Conservation (phyloP, 441 rosid species). For the Pelargonium myrrhifolium region DNA sequence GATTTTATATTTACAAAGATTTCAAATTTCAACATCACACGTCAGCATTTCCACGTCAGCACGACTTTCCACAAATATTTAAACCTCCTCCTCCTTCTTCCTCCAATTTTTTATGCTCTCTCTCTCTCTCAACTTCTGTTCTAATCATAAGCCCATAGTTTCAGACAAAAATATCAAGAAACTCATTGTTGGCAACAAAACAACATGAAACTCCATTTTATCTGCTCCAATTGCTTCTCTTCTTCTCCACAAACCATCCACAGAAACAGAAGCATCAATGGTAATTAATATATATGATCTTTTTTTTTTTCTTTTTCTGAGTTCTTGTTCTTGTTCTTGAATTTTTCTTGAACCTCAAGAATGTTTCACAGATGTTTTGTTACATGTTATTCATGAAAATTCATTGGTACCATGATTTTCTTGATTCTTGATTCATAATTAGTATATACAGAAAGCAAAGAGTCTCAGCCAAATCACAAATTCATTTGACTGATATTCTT, state of each 20-base stretch:
- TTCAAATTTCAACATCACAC: background rate
- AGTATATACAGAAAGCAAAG: background rate
- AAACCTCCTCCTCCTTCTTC: background rate
- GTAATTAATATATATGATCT: no score
- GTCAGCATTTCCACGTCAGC: background rate
- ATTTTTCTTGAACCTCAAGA: background rate
- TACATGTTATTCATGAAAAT: background rate
- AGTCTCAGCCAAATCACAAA: no score
- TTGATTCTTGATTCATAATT: conserved; percentile 2
- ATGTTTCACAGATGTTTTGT: background rate
- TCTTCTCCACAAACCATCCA: conserved; percentile 17
- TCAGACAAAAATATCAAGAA: background rate
- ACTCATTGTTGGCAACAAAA: background rate
- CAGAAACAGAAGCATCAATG: conserved; percentile 9
- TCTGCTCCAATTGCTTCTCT: conserved; percentile 23
- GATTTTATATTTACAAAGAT: background rate
- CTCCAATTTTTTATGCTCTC: background rate
- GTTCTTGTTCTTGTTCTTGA: background rate
- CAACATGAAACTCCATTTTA: conserved; percentile 30
- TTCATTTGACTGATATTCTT: no score
- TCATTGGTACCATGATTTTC: background rate
- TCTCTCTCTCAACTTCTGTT: background rate
- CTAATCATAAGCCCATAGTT: background rate
- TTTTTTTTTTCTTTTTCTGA: no score
- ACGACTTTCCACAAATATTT: background rate